Base-by-base conservation (phyloP, 176 grass and related monocot genomes). In the Alloteropsis semialata region DNA sequence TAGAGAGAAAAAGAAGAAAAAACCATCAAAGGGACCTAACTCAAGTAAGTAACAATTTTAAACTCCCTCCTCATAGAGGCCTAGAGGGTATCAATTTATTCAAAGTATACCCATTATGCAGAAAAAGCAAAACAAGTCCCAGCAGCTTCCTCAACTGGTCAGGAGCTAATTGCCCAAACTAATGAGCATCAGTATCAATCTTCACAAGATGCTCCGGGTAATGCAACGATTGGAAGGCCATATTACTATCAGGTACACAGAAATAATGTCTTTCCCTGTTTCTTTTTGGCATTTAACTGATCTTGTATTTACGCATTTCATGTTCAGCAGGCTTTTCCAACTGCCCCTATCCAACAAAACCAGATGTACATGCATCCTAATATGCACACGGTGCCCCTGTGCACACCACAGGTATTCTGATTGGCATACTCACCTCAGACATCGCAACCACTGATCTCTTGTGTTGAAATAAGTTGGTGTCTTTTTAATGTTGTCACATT, bases 181-280 rank as follows among this genome's bases (percentile, higher is more conserved):
- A 91, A 79, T 84, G 92, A 84, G 28, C 87, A 86, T 74, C 87
- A 84, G 39, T 89, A 87, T 78, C 90, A 89, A 51, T 77, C 87
- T 80, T 61, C 84, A 77, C 87, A 92, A 79, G 92, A 87, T 87
- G 56, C 65, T 29, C 83, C 85, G 72, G 86, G 49, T 84, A 87
- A 87, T 79, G 84, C 80, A 68, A 91, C 89, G 54, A 87, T 92
- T 84, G 89, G 89, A 29, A 88, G 86, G 51, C 82, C 86, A 69
- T 85, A 89, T 75, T 94, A 91, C 72, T 94, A 92, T 78, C 89
- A 92, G 92, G 89, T 94, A 91, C 75, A 36, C 10, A 75, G 34
- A 82, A 65, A 72, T 86, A 32, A 65, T 27, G 48, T 17, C 5
- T 69, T 38, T 19, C 81, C 41, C 43, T 44, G 57, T 80, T 72